Percentiles rank a stretch among this genome's conserved stretches.
Evolutionary conservation across 2,329 filamentous ascomycete species (phyloP).

Genomic region (Corniculantispora saksenae): DNA sequence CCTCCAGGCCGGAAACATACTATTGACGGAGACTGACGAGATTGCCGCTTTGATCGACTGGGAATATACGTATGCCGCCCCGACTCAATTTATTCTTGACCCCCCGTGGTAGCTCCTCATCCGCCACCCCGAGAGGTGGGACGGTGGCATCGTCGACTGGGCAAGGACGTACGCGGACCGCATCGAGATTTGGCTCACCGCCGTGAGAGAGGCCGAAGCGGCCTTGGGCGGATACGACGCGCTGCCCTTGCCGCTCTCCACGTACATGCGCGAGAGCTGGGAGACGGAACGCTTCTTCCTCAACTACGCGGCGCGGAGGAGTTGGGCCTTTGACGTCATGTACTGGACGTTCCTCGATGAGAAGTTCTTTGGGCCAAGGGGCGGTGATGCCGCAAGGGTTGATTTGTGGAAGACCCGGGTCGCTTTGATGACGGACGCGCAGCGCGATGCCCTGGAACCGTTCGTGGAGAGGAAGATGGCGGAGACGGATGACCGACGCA

Average conservation of each 20-base stretch:
- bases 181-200: constrained; percentile 34
- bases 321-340: constrained; percentile 36
- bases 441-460: too few relatives aligned
- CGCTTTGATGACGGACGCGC: too few relatives aligned
- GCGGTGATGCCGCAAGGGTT: too few relatives aligned
- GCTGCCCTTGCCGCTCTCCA: background rate
- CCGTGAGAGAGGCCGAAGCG: constrained; percentile 25
- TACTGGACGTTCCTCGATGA: constrained; percentile 37
- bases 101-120: constrained; percentile 39
- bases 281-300: constrained; percentile 37
- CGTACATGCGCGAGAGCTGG: constrained; percentile 37
- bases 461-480: too few relatives aligned
- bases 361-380: constrained; percentile 28
- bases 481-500: too few relatives aligned
- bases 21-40: constrained; percentile 30
- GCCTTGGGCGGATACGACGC: background rate
- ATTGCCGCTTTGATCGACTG: constrained; percentile 34
- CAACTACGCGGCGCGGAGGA: constrained; percentile 35
- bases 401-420: too few relatives aligned
- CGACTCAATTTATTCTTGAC: constrained; percentile 35
- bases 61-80: constrained; percentile 40
- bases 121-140: constrained; percentile 16
- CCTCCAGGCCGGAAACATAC: constrained; percentile 34
- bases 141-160: constrained; percentile 22
- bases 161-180: constrained; percentile 28